Evolutionary conservation across 2,329 filamentous ascomycete genomes (phyloP).

Genomic region (Tolypocladium ophioglossoides): DNA sequence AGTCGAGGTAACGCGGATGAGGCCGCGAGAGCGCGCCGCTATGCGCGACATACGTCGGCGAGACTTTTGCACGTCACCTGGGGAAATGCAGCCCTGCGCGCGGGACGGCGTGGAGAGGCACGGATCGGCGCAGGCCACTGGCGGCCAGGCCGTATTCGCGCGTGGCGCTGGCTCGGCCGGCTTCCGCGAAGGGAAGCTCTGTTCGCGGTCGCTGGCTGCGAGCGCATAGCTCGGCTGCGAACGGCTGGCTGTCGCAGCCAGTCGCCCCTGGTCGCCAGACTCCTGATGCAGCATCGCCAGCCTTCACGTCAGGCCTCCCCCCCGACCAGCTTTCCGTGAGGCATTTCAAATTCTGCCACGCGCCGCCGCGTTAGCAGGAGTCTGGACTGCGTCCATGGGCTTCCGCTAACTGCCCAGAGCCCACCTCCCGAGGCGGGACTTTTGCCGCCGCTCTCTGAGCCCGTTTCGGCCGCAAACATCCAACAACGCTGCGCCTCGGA

Average conservation of each 20-base stretch:
- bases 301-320: neutral
- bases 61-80: slow-evolving; percentile 1
- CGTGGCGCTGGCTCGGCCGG: neutral
- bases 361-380: neutral
- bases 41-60: slow-evolving; percentile 8
- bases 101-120: neutral
- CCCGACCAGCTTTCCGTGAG: neutral
- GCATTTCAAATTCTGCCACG: neutral
- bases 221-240: neutral
- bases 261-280: too few relatives aligned
- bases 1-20: neutral
- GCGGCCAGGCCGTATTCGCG: neutral
- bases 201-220: too few relatives aligned
- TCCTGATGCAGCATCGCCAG: neutral
- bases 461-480: neutral
- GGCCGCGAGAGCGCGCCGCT: neutral
- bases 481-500: neutral
- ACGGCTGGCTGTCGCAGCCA: too few relatives aligned
- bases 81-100: neutral
- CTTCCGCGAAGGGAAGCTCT: too few relatives aligned
- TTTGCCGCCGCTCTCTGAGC: neutral
- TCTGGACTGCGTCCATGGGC: neutral
- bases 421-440: neutral
- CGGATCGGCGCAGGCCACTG: neutral
- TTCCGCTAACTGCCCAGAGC: neutral